phyloP scores from a whole-genome alignment of 176 grass and related monocot species.

The Aegilops speltoides region DNA sequence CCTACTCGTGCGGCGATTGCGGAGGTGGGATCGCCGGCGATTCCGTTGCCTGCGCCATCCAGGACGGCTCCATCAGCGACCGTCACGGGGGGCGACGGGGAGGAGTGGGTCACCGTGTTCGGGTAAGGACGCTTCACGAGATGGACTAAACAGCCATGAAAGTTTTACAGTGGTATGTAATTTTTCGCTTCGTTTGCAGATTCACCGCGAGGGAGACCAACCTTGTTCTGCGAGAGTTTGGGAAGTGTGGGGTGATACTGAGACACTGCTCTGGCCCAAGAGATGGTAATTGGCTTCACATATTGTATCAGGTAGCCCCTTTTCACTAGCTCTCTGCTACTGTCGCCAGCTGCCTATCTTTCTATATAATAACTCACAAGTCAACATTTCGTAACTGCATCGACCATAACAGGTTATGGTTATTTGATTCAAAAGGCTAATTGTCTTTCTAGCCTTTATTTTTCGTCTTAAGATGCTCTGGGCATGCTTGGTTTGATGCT shows the following conservation, averaged over 20 bases:
- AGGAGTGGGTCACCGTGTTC: constrained; percentile 77
- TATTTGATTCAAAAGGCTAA: too few relatives aligned
- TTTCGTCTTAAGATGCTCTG: too few relatives aligned
- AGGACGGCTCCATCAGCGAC: constrained; percentile 24
- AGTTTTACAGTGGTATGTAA: not conserved
- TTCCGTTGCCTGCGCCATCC: constrained; percentile 21
- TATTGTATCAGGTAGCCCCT: constrained; percentile 65
- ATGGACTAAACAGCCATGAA: not conserved
- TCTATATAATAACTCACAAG: too few relatives aligned
- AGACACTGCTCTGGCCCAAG: constrained; percentile 54
- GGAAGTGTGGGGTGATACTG: constrained; percentile 75
- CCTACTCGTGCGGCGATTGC: constrained; percentile 1
- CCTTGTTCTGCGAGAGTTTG: constrained; percentile 64
- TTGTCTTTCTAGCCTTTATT: too few relatives aligned
- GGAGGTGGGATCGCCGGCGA: constrained; percentile 46
- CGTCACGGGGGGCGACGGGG: constrained; percentile 38
- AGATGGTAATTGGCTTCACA: constrained; percentile 78
- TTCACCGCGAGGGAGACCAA: constrained; percentile 63
- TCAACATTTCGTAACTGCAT: too few relatives aligned
- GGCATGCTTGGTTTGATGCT: not conserved
- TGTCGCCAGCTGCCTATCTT: too few relatives aligned
- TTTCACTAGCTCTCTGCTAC: not conserved
- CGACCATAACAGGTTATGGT: too few relatives aligned
- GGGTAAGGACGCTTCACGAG: constrained; percentile 36
- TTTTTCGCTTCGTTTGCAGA: constrained; percentile 20